These are phyloP conservation scores for Tuctoria greenei DNA, from an alignment of 176 grass and related monocot species.

Conservation along the genomic window DNA sequence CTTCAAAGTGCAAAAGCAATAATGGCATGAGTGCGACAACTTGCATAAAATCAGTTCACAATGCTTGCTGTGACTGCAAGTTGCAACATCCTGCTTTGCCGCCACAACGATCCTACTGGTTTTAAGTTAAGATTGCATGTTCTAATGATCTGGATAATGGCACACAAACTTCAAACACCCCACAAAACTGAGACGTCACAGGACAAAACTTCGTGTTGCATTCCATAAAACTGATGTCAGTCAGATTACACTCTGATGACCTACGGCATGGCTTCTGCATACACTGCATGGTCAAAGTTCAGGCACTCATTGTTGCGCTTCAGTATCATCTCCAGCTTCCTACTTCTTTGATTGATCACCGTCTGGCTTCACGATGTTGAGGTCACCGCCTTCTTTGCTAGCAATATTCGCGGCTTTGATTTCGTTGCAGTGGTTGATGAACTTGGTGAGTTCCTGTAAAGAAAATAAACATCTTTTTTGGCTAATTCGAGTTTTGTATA, in stretches of 20 bases:
- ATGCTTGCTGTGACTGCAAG: constrained; percentile 6
- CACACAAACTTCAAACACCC: background rate
- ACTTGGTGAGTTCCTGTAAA: constrained; percentile 68
- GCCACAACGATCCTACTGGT: background rate
- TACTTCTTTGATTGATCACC: constrained; percentile 48
- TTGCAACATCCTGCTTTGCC: background rate
- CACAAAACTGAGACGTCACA: background rate
- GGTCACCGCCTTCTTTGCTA: constrained; percentile 72
- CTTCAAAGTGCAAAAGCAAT: constrained; percentile 18
- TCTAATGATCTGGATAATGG: background rate
- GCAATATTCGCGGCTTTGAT: constrained; percentile 67
- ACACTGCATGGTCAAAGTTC: background rate
- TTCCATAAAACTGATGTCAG: constrained; percentile 2
- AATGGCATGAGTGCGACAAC: background rate
- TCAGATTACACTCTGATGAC: constrained; percentile 9
- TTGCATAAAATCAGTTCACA: background rate
- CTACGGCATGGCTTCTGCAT: background rate
- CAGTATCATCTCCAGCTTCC: constrained; percentile 7
- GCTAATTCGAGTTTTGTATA: too few relatives aligned
- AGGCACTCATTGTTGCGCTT: background rate
- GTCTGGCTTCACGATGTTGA: constrained; percentile 54
- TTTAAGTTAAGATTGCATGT: background rate
- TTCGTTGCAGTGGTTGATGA: constrained; percentile 77
- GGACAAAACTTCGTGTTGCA: background rate
- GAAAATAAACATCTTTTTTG: background rate